Evolutionary conservation across 495 filamentous ascomycete genomes (phyloP).

Genomic region (Xylaria venustula): DNA sequence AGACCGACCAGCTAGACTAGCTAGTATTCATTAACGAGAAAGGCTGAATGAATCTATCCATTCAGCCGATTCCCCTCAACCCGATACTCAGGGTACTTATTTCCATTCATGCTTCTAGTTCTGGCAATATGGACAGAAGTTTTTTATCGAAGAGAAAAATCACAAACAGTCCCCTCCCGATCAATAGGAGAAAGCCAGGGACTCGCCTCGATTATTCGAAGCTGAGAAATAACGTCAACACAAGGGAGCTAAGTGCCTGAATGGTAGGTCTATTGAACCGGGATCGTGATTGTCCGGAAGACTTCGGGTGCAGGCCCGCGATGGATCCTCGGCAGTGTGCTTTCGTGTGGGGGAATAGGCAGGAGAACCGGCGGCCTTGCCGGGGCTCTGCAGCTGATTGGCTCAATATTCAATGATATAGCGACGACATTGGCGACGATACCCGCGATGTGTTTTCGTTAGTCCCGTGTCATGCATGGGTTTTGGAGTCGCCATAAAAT

Average conservation of each 20-base stretch:
- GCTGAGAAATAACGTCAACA: not conserved
- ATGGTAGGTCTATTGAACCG: not conserved
- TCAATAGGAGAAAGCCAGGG: too few relatives aligned
- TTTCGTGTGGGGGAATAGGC: not conserved
- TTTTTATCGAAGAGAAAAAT: too few relatives aligned
- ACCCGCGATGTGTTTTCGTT: not conserved
- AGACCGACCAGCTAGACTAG: too few relatives aligned
- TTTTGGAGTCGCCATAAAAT: too few relatives aligned
- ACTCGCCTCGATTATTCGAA: too few relatives aligned
- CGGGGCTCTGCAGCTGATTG: conserved; percentile 1
- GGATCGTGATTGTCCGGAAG: conserved; percentile 11
- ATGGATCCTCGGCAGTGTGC: conserved; percentile 3
- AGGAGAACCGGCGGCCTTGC: not conserved
- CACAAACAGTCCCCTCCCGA: too few relatives aligned
- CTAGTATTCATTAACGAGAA: too few relatives aligned
- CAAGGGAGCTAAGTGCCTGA: not conserved
- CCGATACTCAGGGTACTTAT: too few relatives aligned
- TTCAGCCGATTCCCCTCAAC: too few relatives aligned
- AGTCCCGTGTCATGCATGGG: not conserved
- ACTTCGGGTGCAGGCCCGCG: conserved; percentile 7
- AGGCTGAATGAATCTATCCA: too few relatives aligned
- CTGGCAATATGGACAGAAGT: too few relatives aligned
- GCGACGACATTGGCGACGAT: conserved; percentile 8
- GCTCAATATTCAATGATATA: not conserved
- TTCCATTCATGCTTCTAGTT: too few relatives aligned